phyloP scores from a whole-genome alignment of 2,329 filamentous ascomycete species.

The Fusarium buharicum region DNA sequence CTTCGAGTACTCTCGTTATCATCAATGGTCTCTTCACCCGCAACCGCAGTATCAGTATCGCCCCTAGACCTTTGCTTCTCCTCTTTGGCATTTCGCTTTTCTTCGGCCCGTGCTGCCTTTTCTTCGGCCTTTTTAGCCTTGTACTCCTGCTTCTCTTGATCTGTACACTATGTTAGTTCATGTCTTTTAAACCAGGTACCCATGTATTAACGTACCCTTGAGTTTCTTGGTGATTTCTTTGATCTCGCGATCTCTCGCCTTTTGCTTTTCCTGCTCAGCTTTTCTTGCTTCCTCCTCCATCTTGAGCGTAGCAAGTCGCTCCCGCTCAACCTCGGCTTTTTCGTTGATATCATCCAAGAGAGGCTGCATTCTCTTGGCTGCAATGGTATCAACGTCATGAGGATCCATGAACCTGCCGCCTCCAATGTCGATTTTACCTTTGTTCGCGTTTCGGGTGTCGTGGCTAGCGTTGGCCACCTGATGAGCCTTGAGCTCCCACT shows the following conservation, averaged over 20 bases:
- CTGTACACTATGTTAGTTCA: slow-evolving; percentile 51
- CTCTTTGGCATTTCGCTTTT: slow-evolving; percentile 61
- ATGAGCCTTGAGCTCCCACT: slow-evolving; percentile 83
- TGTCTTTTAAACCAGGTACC: not conserved
- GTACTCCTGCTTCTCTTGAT: slow-evolving; percentile 58
- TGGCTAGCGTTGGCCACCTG: slow-evolving; percentile 74
- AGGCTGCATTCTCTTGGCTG: slow-evolving; percentile 79
- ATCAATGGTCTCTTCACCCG: slow-evolving; percentile 23
- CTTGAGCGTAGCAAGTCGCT: slow-evolving; percentile 72
- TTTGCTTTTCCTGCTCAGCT: slow-evolving; percentile 61
- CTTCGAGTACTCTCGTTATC: slow-evolving; percentile 24
- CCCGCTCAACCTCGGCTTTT: slow-evolving; percentile 77
- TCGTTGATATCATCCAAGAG: slow-evolving; percentile 86
- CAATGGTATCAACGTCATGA: slow-evolving; percentile 81
- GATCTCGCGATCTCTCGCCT: slow-evolving; percentile 62
- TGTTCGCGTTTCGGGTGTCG: slow-evolving; percentile 66
- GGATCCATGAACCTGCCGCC: slow-evolving; percentile 83
- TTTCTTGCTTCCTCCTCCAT: slow-evolving; percentile 68
- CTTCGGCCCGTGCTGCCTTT: slow-evolving; percentile 60
- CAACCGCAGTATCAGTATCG: slow-evolving; percentile 28
- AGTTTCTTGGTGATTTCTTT: slow-evolving; percentile 64
- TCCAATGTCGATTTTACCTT: slow-evolving; percentile 74
- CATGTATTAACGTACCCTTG: slow-evolving; percentile 62
- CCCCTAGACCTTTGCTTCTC: slow-evolving; percentile 61
- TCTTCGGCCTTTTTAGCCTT: slow-evolving; percentile 49